phyloP scores from a whole-genome alignment of 1,284 basidiomycete species.

The Marasmius tenuissimus region DNA sequence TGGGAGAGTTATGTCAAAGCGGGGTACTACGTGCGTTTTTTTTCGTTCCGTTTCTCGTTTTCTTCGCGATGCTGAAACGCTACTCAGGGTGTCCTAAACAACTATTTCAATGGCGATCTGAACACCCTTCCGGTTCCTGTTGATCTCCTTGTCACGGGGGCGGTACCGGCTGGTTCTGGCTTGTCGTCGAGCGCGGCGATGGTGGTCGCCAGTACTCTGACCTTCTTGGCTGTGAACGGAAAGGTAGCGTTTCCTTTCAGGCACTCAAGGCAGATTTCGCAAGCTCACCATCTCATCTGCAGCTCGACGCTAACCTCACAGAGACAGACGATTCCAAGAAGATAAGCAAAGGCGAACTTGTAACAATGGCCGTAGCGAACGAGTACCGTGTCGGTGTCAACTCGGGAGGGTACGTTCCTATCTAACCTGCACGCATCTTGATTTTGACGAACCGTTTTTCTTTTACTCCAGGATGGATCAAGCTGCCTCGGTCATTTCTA shows the following conservation, averaged over 20 bases:
- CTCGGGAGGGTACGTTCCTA: constrained; percentile 61
- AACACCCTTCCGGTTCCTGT: constrained; percentile 49
- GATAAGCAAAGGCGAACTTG: constrained; percentile 69
- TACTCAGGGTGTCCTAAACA: constrained; percentile 68
- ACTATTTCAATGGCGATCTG: constrained; percentile 46
- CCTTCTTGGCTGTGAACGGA: constrained; percentile 74
- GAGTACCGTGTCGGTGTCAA: constrained; percentile 84
- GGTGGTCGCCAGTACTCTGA: constrained; percentile 80
- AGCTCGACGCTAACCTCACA: constrained; percentile 29
- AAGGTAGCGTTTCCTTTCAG: constrained; percentile 39
- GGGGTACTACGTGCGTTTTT: constrained; percentile 61
- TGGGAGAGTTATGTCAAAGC: constrained; percentile 91
- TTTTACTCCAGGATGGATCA: constrained; percentile 69
- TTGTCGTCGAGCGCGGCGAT: constrained; percentile 84
- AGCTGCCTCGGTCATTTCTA: constrained; percentile 78
- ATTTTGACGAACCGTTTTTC: constrained; percentile 2
- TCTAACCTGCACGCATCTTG: not conserved
- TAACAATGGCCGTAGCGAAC: constrained; percentile 78
- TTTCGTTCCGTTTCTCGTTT: not conserved
- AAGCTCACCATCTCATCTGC: constrained; percentile 8
- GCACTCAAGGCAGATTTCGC: too few relatives aligned
- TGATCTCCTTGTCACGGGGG: constrained; percentile 74
- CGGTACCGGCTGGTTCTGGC: constrained; percentile 81
- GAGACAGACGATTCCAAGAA: constrained; percentile 12
- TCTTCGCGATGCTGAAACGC: constrained; percentile 1